phyloP scores from a whole-genome alignment of 2,329 filamentous ascomycete species.

The Chaetothyriales sp. region DNA sequence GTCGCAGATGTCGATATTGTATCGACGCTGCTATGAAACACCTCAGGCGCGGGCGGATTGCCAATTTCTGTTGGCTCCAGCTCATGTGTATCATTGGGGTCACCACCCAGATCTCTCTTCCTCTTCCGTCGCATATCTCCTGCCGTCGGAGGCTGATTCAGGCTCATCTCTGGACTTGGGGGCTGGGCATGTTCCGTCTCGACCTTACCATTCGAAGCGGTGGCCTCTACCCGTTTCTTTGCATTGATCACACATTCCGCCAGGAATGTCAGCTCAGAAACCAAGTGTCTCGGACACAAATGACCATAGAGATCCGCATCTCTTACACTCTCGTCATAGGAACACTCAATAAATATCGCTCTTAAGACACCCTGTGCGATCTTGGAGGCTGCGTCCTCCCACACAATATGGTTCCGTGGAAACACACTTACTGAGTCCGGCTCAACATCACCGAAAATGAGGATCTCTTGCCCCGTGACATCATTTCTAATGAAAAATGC shows the following conservation, averaged over 20 bases:
- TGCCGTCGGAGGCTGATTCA: conserved; percentile 12
- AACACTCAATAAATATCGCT: conserved; percentile 91
- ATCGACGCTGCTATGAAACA: conserved; percentile 5
- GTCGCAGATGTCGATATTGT: conserved; percentile 1
- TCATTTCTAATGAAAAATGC: conserved; percentile 84
- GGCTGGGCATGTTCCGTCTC: conserved; percentile 1
- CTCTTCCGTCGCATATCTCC: conserved; percentile 24
- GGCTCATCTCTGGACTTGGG: conserved; percentile 3
- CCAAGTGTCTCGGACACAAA: conserved; percentile 67
- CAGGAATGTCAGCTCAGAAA: conserved; percentile 61
- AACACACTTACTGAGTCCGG: conserved; percentile 72
- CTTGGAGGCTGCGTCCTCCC: conserved; percentile 79
- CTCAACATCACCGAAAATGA: conserved; percentile 93
- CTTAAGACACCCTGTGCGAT: conserved; percentile 57
- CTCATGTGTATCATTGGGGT: conserved; percentile 13
- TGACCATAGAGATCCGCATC: conserved; percentile 78
- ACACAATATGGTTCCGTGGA: conserved; percentile 69
- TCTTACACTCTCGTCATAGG: conserved; percentile 67
- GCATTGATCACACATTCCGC: conserved; percentile 48
- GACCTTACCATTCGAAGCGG: not conserved
- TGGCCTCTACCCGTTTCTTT: conserved; percentile 28
- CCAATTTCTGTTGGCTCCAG: conserved; percentile 6
- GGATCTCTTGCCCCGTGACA: conserved; percentile 56
- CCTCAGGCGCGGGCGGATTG: conserved; percentile 4
- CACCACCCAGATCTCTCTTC: conserved; percentile 22